Evolutionary conservation across 164 flowering plant genomes (phyloP).

Genomic region (Umbellularia californica): DNA sequence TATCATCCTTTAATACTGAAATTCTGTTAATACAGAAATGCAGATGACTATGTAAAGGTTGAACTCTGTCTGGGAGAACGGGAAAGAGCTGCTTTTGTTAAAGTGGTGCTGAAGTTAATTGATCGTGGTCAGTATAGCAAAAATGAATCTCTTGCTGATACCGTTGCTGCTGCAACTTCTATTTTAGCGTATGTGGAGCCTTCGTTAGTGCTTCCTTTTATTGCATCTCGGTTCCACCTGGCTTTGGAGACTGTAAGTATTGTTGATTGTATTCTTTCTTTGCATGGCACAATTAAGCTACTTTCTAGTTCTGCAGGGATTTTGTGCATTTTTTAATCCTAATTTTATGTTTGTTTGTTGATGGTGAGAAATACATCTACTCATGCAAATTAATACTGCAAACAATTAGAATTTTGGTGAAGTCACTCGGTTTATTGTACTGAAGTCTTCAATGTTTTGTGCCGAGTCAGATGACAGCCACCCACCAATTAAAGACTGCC

Average conservation of each 20-base stretch:
- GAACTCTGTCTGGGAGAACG: constrained; percentile 46
- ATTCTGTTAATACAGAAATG: constrained; percentile 37
- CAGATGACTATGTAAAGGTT: constrained; percentile 21
- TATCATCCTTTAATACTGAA: constrained; percentile 6
- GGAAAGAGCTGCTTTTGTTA: constrained; percentile 77
- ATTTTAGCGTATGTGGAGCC: constrained; percentile 93
- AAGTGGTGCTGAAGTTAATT: constrained; percentile 62
- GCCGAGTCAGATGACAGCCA: constrained; percentile 82
- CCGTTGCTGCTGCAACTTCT: constrained; percentile 90
- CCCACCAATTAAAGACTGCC: constrained; percentile 95
- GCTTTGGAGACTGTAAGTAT: constrained; percentile 93
- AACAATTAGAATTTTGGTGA: background rate
- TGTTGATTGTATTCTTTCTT: background rate
- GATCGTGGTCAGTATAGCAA: constrained; percentile 99
- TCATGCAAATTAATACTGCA: background rate
- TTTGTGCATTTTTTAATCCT: background rate
- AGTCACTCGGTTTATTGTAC: background rate
- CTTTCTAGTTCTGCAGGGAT: background rate
- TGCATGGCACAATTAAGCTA: background rate
- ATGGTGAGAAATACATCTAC: background rate
- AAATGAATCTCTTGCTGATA: constrained; percentile 84
- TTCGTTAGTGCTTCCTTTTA: constrained; percentile 78
- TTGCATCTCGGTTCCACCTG: constrained; percentile 87
- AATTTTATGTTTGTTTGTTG: background rate
- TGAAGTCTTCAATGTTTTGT: background rate